phyloP scores from a whole-genome alignment of 208 protist species.

The Spongospora subterranea region DNA sequence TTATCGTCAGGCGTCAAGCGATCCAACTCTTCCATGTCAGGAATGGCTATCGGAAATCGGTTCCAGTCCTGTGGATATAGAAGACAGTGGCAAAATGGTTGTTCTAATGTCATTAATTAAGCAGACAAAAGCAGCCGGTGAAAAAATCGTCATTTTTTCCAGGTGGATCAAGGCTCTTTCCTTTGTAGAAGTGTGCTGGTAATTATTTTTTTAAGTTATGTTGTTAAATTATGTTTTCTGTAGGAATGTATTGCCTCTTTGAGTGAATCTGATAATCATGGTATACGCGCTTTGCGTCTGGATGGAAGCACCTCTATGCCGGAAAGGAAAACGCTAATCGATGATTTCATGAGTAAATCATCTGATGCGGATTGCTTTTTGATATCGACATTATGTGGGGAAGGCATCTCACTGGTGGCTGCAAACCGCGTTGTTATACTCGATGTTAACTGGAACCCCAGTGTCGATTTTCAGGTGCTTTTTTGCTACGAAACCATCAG shows the following conservation, averaged over 20 bases:
- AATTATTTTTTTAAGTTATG: neutral
- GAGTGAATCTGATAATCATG: neutral
- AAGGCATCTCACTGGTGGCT: conserved; percentile 46
- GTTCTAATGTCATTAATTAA: neutral
- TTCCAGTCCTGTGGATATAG: neutral
- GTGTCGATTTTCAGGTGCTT: neutral
- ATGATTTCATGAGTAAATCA: neutral
- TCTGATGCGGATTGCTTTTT: conserved; percentile 26
- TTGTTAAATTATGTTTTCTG: neutral
- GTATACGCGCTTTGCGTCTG: neutral
- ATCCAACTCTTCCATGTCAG: neutral
- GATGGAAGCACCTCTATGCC: conserved; percentile 27
- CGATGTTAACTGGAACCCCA: conserved; percentile 63
- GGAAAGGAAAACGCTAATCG: neutral
- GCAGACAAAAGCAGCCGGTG: neutral
- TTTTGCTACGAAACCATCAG: neutral
- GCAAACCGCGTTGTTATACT: conserved; percentile 60
- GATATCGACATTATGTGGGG: conserved; percentile 40
- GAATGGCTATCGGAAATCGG: neutral
- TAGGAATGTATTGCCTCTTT: neutral
- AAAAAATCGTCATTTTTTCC: conserved; percentile 33
- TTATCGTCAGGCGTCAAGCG: neutral
- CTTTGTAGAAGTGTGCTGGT: neutral
- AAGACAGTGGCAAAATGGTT: conserved; percentile 26
- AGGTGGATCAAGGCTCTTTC: conserved; percentile 36